These are phyloP conservation scores for Rhytidiadelphus loreus DNA, from an alignment of 225 moss, liverwort and hornwort species.

Conservation along the genomic window DNA sequence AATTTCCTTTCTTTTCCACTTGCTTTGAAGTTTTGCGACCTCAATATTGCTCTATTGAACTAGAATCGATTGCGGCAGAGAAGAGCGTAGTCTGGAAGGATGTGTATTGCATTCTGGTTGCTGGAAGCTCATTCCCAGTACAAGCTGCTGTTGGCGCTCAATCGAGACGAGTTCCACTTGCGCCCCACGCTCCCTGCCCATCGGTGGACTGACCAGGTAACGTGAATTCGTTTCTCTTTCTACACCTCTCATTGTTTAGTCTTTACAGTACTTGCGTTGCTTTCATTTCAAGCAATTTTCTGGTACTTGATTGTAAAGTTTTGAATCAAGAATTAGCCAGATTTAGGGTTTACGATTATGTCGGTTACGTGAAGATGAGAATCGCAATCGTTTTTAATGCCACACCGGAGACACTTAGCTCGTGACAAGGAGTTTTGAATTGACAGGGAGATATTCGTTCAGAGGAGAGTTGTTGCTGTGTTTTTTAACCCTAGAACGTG, in stretches of 20 bases:
- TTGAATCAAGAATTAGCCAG: not conserved
- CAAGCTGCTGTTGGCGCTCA: conserved; percentile 69
- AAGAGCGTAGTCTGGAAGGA: conserved; percentile 5
- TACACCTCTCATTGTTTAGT: not conserved
- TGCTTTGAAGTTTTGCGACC: not conserved
- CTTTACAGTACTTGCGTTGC: not conserved
- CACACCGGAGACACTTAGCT: not conserved
- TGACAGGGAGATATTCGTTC: not conserved
- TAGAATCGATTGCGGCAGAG: not conserved
- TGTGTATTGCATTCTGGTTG: conserved; percentile 91
- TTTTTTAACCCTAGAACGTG: not conserved
- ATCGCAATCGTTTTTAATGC: not conserved
- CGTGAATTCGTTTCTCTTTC: not conserved
- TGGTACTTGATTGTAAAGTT: not conserved
- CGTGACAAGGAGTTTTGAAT: not conserved
- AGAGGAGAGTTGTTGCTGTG: not conserved
- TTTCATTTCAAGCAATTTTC: not conserved
- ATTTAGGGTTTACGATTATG: not conserved
- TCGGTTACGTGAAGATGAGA: not conserved
- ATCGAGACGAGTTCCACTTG: conserved; percentile 58
- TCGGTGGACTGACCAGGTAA: conserved; percentile 62
- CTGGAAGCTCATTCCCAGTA: conserved; percentile 72
- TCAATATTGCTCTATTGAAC: not conserved
- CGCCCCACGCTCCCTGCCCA: conserved; percentile 75
- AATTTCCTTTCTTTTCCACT: not conserved